A percentile compares a stretch with the other conserved stretches of the same genome.
Conservation (phyloP, 2,329 filamentous ascomycete species). For the Diaporthe sp. region DNA sequence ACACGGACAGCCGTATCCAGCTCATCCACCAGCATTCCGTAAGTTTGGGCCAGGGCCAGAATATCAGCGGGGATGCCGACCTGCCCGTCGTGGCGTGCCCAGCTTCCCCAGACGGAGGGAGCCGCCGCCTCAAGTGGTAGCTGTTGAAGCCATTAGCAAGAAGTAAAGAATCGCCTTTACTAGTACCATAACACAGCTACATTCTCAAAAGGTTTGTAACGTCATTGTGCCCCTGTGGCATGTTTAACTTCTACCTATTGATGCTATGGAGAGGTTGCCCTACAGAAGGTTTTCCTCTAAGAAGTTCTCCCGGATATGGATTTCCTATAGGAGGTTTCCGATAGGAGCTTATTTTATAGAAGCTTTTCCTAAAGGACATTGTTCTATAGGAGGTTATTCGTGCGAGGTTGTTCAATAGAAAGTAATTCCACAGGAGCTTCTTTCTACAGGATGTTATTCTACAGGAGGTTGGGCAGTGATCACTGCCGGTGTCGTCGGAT, state of each 20-base stretch:
- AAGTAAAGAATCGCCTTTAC: not conserved
- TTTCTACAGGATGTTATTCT: no score
- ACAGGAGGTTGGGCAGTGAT: no score
- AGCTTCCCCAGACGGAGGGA: slow-evolving; percentile 30
- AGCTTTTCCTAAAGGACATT: no score
- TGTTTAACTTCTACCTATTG: not conserved
- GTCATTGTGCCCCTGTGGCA: not conserved
- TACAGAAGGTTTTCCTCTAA: not conserved
- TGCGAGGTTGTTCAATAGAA: no score
- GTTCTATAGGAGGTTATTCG: no score
- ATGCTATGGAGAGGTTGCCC: not conserved
- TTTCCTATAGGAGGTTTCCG: no score
- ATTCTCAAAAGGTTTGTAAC: not conserved
- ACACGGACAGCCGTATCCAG: slow-evolving; percentile 50
- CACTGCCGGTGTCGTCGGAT: no score
- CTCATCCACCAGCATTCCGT: slow-evolving; percentile 57
- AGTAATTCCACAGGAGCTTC: no score
- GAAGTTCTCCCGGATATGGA: not conserved
- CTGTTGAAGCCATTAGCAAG: not conserved
- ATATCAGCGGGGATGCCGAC: slow-evolving; percentile 45
- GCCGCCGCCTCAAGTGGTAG: not conserved
- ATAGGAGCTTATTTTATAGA: no score
- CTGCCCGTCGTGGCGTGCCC: slow-evolving; percentile 53
- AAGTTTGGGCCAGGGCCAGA: slow-evolving; percentile 48
- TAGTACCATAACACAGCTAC: not conserved